phyloP scores from a whole-genome alignment of 306 rosid genomes.

The Vigna nakashimae region DNA sequence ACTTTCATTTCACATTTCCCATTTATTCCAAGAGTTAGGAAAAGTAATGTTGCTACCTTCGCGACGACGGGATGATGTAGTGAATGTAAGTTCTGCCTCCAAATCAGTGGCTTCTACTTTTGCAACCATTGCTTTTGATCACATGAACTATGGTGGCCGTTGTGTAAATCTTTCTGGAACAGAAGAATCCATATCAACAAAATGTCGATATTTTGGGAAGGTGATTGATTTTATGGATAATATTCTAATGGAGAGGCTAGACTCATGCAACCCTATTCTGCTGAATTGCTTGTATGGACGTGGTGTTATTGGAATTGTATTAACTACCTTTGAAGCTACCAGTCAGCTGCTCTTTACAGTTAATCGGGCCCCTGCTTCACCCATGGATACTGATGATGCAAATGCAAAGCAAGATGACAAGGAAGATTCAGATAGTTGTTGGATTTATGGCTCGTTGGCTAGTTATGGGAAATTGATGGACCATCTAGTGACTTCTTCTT shows the following conservation, averaged over 20 bases:
- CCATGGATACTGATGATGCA: slow-evolving; percentile 96
- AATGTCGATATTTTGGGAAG: slow-evolving; percentile 95
- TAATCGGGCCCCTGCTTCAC: slow-evolving; percentile 83
- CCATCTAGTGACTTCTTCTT: slow-evolving; percentile 95
- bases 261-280: slow-evolving; percentile 91
- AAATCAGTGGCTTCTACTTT: slow-evolving; percentile 85
- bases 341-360: slow-evolving; percentile 90
- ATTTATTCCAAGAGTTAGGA: slow-evolving; percentile 97
- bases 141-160: slow-evolving; percentile 87
- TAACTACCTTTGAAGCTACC: slow-evolving; percentile 99
- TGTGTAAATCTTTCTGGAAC: slow-evolving; percentile 67
- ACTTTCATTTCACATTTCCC: slow-evolving; percentile 93
- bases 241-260: slow-evolving; percentile 89
- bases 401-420: slow-evolving; percentile 74
- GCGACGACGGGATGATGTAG: slow-evolving; percentile 95
- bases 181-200: slow-evolving; percentile 82
- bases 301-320: slow-evolving; percentile 83
- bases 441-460: slow-evolving; percentile 95
- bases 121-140: slow-evolving; percentile 82
- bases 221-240: slow-evolving; percentile 91
- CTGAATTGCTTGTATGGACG: slow-evolving; percentile 91
- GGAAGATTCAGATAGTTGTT: slow-evolving; percentile 76
- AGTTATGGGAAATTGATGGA: slow-evolving; percentile 96
- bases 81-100: slow-evolving; percentile 83
- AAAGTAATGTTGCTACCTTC: slow-evolving; percentile 92